Conservation (phyloP, 75 land plant species). For the Larix kaempferi region DNA sequence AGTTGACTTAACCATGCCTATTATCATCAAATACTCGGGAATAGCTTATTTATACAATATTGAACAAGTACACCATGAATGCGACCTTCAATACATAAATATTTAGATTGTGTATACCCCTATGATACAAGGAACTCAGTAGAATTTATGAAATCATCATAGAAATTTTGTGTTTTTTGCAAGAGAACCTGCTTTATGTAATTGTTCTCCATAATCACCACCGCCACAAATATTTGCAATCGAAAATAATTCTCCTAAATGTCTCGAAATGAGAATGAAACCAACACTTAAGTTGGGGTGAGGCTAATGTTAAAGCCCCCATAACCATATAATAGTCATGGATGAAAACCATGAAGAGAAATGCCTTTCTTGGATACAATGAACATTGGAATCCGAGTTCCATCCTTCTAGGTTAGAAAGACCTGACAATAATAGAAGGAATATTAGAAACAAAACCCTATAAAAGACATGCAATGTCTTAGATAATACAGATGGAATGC, state of each 20-base stretch:
- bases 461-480: neutral
- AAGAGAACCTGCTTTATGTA: conserved; percentile 93
- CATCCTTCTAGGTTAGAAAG: conserved; percentile 78
- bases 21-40: too few relatives aligned
- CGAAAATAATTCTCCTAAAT: conserved; percentile 69
- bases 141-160: conserved; percentile 91
- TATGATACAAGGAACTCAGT: conserved; percentile 75
- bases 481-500: too few relatives aligned
- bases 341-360: conserved; percentile 65
- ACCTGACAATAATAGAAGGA: conserved; percentile 48
- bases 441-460: neutral
- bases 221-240: conserved; percentile 96
- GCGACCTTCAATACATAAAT: conserved; percentile 92
- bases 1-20: too few relatives aligned
- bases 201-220: conserved; percentile 97
- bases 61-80: conserved; percentile 96
- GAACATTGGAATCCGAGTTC: conserved; percentile 88
- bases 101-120: conserved; percentile 75
- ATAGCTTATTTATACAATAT: conserved; percentile 94
- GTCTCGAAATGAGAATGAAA: conserved; percentile 47
- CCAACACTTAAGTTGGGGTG: conserved; percentile 75
- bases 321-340: conserved; percentile 83
- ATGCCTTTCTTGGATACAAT: conserved; percentile 70
- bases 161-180: conserved; percentile 86
- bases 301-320: conserved; percentile 88